Evolutionary conservation across 441 rosid species (phyloP), one percentile per base, ranked within the genome.

Genomic region (Aquilaria agallochum): DNA sequence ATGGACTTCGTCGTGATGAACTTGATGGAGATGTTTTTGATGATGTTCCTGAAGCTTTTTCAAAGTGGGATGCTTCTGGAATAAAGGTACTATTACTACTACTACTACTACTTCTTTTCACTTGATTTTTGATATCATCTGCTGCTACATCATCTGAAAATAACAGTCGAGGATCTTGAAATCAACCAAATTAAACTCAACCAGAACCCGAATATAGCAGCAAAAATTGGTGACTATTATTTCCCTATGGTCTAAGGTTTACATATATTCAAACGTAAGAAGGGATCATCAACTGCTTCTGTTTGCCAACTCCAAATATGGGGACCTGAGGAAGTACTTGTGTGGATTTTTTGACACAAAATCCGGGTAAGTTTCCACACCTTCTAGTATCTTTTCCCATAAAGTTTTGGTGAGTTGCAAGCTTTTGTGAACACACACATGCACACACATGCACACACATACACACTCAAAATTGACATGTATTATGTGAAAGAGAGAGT

Each of bases 291-390:
- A 71, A 33, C 57, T 59, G 60, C 70, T 70, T 46, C 57, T 75
- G 48, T 67, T 67, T 44, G 75, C 70, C 5, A 71, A 71, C 40
- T 71, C 69, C 7, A 71, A 60, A 33, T 67, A 52, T 49, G 75
- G 79, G 11, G 62, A 71, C 54, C 57, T 75, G 51, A 64, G 70
- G 62, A 71, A 68, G 40, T 71, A 71, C 56, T 57, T 71, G 1
- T 63, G 71, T 64, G 76, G 79, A 53, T 71, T 31, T 71, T 75
- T 71, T 60, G 76, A 71, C 48, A 60, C 68, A 4, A 34, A 54
- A 45, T 57, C 67, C 46, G 72, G 78, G 72, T 70, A 63, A 34
- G 46, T 64, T 49, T 11, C 53, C 40, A 20, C 9, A 10, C 52
- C 36, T 67, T 42, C 36, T 50, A 20, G 27, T 20, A 20, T 20